Evolutionary conservation across 2,329 filamentous ascomycete species (phyloP).

Genomic region (Penicillium brevicompactum): DNA sequence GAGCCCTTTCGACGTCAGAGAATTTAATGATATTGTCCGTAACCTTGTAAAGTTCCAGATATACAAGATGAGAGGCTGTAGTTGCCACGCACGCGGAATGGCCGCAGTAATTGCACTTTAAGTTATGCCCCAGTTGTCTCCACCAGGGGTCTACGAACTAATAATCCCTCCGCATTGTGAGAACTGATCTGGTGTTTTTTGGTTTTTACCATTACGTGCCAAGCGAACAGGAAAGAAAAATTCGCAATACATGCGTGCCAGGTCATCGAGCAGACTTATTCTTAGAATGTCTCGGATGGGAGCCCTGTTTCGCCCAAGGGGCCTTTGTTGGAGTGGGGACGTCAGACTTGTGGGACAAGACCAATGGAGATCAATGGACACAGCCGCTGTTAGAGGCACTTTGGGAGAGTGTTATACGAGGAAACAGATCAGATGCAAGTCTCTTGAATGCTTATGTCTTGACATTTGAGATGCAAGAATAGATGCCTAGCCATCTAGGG

Average conservation of each 20-base stretch:
- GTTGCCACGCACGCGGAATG: background rate
- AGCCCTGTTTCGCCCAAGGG: background rate
- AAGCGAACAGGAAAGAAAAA: background rate
- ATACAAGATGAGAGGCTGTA: background rate
- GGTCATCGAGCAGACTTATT: background rate
- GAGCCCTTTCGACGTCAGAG: background rate
- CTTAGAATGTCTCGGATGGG: slow-evolving; percentile 8
- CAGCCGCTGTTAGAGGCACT: background rate
- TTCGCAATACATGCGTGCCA: background rate
- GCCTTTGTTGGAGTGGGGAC: background rate
- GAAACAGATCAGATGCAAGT: background rate
- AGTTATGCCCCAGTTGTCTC: slow-evolving; percentile 1
- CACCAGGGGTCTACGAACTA: background rate
- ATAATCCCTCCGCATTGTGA: no score
- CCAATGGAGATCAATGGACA: slow-evolving; percentile 1
- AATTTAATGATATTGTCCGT: no score
- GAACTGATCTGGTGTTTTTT: no score
- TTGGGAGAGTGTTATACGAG: slow-evolving; percentile 1
- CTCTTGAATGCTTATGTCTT: background rate
- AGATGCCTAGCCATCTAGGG: background rate
- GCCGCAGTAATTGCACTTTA: background rate
- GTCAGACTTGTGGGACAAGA: slow-evolving; percentile 1
- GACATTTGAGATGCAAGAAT: background rate
- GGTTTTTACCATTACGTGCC: background rate
- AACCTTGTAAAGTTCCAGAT: background rate